A percentile compares a stretch with the other conserved stretches of the same genome.
These are phyloP conservation scores for Lipomyces yarrowii DNA, from an alignment of 1,139 yeast species.

Conservation along the genomic window DNA sequence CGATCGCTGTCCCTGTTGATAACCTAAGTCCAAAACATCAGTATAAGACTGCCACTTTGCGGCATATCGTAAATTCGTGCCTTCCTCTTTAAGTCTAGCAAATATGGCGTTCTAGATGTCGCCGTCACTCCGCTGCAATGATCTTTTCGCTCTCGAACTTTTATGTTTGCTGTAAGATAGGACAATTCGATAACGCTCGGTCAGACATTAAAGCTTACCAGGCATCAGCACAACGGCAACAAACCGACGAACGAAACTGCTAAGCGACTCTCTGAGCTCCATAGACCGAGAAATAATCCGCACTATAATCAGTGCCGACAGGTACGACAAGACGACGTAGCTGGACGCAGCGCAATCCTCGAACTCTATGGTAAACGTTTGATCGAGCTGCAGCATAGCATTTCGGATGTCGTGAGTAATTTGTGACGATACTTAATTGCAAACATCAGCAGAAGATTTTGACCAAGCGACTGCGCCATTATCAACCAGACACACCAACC, in stretches of 20 bases:
- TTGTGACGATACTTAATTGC: background rate
- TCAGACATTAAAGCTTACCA: background rate
- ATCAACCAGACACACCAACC: background rate
- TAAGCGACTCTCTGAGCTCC: background rate
- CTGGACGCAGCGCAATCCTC: background rate
- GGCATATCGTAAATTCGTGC: background rate
- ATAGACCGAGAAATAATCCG: background rate
- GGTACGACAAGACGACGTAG: background rate
- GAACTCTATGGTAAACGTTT: background rate
- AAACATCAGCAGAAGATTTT: background rate
- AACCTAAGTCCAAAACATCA: background rate
- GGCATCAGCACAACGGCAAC: slow-evolving; percentile 1
- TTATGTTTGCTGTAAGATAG: background rate
- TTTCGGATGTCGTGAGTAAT: background rate
- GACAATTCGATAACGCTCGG: background rate
- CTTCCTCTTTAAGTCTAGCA: background rate
- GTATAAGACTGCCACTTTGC: background rate
- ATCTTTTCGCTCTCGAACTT: slow-evolving; percentile 1
- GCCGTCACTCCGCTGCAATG: background rate
- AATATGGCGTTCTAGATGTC: background rate
- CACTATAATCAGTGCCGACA: background rate
- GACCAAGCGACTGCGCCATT: background rate
- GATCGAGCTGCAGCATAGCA: background rate
- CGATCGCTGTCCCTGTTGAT: background rate
- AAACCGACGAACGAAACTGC: background rate